These are phyloP conservation scores for Ligustrum vulgare DNA, from an alignment of 257 asterid genomes.

Conservation along the genomic window DNA sequence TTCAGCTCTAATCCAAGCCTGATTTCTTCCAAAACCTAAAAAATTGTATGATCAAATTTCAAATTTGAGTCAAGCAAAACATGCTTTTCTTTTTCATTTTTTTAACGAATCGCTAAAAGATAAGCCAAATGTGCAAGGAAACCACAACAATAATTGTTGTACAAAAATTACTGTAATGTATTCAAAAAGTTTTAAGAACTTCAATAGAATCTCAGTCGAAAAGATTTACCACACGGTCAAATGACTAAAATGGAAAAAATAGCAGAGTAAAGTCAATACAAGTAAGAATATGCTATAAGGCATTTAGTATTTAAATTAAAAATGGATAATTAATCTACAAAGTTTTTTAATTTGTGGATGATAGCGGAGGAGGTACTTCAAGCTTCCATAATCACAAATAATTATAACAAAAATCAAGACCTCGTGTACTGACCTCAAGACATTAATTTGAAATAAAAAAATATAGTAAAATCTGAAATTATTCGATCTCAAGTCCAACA, in stretches of 20 bases:
- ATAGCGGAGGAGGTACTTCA: not conserved
- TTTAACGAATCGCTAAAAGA: conserved; percentile 16
- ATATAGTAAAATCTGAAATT: not conserved
- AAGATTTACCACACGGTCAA: not conserved
- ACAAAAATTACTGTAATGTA: not conserved
- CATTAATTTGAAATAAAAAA: not conserved
- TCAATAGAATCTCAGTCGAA: not conserved
- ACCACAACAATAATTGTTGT: not conserved
- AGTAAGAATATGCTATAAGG: not conserved
- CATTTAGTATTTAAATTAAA: not conserved
- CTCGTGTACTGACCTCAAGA: not conserved
- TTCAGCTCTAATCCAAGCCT: conserved; percentile 86
- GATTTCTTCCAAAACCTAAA: conserved; percentile 92
- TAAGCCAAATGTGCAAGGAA: not conserved
- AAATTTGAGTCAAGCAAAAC: conserved; percentile 14
- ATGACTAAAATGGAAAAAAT: not conserved
- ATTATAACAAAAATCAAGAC: not conserved
- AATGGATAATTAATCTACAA: not conserved
- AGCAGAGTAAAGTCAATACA: not conserved
- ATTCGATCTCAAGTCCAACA: not conserved
- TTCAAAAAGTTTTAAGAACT: not conserved
- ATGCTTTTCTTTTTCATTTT: not conserved
- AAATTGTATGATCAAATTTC: conserved; percentile 23
- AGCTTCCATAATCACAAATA: not conserved
- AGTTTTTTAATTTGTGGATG: not conserved